These are phyloP conservation scores for Lycium ferocissimum DNA, from an alignment of 257 asterid species.

Conservation along the genomic window DNA sequence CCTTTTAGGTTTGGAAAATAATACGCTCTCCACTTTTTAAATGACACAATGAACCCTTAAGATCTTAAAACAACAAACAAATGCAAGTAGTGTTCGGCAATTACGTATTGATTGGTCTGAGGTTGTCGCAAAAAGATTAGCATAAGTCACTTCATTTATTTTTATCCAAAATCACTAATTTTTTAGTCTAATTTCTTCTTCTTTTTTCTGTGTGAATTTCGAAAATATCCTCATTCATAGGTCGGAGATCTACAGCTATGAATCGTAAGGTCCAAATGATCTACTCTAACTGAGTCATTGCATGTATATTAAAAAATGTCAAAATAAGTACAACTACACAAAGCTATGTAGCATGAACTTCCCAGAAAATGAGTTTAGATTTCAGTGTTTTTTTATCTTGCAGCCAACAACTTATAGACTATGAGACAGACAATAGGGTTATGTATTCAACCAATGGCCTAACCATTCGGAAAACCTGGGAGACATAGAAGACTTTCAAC, in stretches of 20 bases:
- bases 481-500: background rate
- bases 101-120: too few species aligned
- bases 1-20: too few species aligned
- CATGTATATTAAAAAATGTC: background rate
- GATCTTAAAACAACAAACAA: background rate
- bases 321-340: background rate
- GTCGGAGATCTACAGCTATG: too few species aligned
- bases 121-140: too few species aligned
- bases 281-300: background rate
- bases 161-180: too few species aligned
- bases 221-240: too few species aligned
- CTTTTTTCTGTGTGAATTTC: too few species aligned
- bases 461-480: background rate
- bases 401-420: background rate
- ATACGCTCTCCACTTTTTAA: background rate
- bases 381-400: background rate
- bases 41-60: background rate
- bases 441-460: background rate
- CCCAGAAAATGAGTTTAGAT: background rate
- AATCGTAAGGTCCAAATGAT: too few species aligned
- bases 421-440: background rate
- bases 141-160: too few species aligned
- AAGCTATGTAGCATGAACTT: background rate
- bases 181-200: too few species aligned
- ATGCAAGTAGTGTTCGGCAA: too few species aligned